Evolutionary conservation across 208 protist species (phyloP).

Genomic region (Trypanosoma cruzi): DNA sequence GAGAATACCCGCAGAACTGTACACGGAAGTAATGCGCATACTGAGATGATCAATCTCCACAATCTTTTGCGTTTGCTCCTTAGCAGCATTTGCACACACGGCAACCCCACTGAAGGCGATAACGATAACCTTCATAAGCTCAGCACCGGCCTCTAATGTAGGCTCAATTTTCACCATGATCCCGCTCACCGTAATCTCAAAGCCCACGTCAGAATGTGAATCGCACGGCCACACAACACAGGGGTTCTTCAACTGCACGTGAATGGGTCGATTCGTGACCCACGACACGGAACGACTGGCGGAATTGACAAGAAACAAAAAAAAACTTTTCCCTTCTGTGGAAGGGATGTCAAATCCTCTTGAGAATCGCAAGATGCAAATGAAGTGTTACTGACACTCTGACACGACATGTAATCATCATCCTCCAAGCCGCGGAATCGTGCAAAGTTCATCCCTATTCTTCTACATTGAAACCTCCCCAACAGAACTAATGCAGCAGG

Average conservation of each 20-base stretch:
- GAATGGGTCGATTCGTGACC: slow-evolving; percentile 64
- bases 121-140: slow-evolving; percentile 49
- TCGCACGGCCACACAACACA: slow-evolving; percentile 50
- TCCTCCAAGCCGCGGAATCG: no score
- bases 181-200: slow-evolving; percentile 40
- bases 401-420: slow-evolving; percentile 74
- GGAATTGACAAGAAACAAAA: slow-evolving; percentile 38
- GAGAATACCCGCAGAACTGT: slow-evolving; percentile 35
- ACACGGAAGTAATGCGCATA: slow-evolving; percentile 57
- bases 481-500: no score
- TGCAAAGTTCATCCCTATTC: no score
- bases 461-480: no score
- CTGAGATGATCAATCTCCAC: slow-evolving; percentile 33
- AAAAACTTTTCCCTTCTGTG: slow-evolving; percentile 34
- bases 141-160: slow-evolving; percentile 27
- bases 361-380: slow-evolving; percentile 16
- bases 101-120: slow-evolving; percentile 28
- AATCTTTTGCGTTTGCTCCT: slow-evolving; percentile 16
- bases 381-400: slow-evolving; percentile 51
- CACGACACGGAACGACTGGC: slow-evolving; percentile 58
- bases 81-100: slow-evolving; percentile 27
- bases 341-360: slow-evolving; percentile 2
- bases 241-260: slow-evolving; percentile 47
- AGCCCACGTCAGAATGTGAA: slow-evolving; percentile 32
- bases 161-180: slow-evolving; percentile 56